Conservation (phyloP, 495 filamentous ascomycete species). For the Parmelia sp. region DNA sequence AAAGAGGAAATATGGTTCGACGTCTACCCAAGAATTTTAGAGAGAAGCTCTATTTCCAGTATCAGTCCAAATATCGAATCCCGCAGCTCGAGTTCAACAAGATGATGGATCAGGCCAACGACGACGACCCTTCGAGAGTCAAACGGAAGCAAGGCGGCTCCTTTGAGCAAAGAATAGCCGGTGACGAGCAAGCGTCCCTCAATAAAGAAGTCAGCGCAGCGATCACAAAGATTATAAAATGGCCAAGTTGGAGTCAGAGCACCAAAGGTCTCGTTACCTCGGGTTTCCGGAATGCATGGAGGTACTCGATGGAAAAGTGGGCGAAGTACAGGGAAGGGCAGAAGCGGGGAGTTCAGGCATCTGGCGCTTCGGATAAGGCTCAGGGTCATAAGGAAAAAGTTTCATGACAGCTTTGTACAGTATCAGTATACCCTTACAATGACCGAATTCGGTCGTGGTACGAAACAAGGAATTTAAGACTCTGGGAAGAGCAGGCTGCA, state of each 20-base stretch:
- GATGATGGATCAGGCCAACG: conserved; percentile 68
- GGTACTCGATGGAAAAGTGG: conserved; percentile 80
- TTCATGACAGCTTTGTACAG: conserved; percentile 6
- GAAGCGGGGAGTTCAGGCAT: conserved; percentile 10
- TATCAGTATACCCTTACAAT: background rate
- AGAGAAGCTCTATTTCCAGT: conserved; percentile 84
- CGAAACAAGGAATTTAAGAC: background rate
- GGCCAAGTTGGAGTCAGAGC: conserved; percentile 82
- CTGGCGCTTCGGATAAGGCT: conserved; percentile 3
- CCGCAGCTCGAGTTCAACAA: conserved; percentile 75
- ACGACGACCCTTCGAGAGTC: conserved; percentile 62
- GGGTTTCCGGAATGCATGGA: conserved; percentile 59
- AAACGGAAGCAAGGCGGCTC: conserved; percentile 68
- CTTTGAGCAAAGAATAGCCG: conserved; percentile 80
- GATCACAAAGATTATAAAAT: conserved; percentile 79
- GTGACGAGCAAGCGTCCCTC: conserved; percentile 56
- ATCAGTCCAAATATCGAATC: conserved; percentile 82
- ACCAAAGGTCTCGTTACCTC: conserved; percentile 74
- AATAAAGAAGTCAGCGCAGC: conserved; percentile 59
- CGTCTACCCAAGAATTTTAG: conserved; percentile 84
- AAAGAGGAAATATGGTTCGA: conserved; percentile 91
- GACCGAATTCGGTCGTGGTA: background rate
- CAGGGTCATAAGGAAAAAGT: background rate
- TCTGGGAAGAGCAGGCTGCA: background rate
- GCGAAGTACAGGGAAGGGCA: conserved; percentile 53